These are phyloP conservation scores for Heliamphora pulchella DNA, from an alignment of 179 eudicot genomes.

Conservation along the genomic window DNA sequence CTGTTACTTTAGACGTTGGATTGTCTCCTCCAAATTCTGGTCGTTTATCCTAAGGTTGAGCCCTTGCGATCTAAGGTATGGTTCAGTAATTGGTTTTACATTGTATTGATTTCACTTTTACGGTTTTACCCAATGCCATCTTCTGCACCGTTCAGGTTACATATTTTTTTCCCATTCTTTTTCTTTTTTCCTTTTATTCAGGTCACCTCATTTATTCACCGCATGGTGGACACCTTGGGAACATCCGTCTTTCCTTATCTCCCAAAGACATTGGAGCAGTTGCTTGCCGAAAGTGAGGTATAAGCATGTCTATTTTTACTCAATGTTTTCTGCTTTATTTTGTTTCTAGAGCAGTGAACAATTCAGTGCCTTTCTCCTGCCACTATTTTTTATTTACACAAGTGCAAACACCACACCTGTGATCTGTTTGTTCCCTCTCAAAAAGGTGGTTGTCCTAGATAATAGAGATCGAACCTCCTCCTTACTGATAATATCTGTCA, in stretches of 20 bases:
- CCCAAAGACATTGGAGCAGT: constrained; percentile 82
- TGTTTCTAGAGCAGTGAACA: not conserved
- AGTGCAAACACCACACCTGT: not conserved
- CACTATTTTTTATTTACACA: not conserved
- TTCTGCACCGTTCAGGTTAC: not conserved
- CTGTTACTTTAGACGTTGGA: constrained; percentile 73
- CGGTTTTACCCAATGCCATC: not conserved
- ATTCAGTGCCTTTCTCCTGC: not conserved
- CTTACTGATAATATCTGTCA: not conserved
- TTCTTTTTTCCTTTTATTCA: constrained; percentile 15
- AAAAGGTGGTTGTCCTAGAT: not conserved
- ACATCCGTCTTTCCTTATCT: constrained; percentile 81
- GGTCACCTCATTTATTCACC: constrained; percentile 94
- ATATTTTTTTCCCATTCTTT: not conserved
- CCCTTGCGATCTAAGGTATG: constrained; percentile 82
- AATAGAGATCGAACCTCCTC: not conserved
- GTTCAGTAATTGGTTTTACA: constrained; percentile 10
- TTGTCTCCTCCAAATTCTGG: constrained; percentile 74
- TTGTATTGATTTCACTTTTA: not conserved
- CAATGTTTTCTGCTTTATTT: not conserved
- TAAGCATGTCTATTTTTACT: not conserved
- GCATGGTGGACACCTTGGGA: constrained; percentile 95
- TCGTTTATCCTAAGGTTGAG: constrained; percentile 79
- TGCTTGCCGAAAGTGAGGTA: constrained; percentile 91
- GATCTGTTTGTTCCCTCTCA: too few species aligned